Evolutionary conservation across 2,329 filamentous ascomycete genomes (phyloP).

Genomic region (Aspergillus neoniger): DNA sequence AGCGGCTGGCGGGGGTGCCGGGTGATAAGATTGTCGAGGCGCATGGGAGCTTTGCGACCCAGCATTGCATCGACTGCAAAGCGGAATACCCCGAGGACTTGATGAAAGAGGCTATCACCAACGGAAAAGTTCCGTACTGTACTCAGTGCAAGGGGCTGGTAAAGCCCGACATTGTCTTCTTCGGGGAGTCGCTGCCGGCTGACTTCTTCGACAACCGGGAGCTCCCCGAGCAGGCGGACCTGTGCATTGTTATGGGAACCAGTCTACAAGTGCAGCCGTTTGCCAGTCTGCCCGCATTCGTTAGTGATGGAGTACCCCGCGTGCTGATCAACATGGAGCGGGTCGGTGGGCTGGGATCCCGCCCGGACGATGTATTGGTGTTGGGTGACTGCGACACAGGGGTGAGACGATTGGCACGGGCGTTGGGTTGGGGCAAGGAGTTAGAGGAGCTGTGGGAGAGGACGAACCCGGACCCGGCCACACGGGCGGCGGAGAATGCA

Average conservation of each 20-base stretch:
- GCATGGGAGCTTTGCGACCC: conserved; percentile 89
- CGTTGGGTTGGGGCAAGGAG: conserved; percentile 82
- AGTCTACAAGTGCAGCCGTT: conserved; percentile 89
- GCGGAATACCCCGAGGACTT: conserved; percentile 67
- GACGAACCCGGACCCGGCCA: conserved; percentile 64
- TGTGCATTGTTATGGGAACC: conserved; percentile 85
- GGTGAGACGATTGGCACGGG: conserved; percentile 74
- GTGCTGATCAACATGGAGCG: conserved; percentile 84
- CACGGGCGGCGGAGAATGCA: conserved; percentile 43
- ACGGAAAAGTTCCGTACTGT: conserved; percentile 72
- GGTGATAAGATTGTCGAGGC: conserved; percentile 83
- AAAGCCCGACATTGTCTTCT: conserved; percentile 95
- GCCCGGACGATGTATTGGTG: conserved; percentile 80
- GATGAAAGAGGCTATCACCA: conserved; percentile 70
- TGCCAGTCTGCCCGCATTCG: conserved; percentile 71
- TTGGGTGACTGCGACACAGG: conserved; percentile 82
- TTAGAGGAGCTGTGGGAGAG: conserved; percentile 73
- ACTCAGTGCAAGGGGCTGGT: conserved; percentile 72
- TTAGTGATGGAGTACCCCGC: conserved; percentile 65
- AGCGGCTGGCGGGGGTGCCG: conserved; percentile 82
- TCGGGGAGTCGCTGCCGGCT: conserved; percentile 72
- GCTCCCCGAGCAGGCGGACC: conserved; percentile 65
- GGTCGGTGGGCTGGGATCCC: conserved; percentile 75
- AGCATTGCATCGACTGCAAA: conserved; percentile 89
- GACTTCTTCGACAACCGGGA: conserved; percentile 63